Conservation (phyloP, 208 protist species). For the Naegleria gruberi region DNA sequence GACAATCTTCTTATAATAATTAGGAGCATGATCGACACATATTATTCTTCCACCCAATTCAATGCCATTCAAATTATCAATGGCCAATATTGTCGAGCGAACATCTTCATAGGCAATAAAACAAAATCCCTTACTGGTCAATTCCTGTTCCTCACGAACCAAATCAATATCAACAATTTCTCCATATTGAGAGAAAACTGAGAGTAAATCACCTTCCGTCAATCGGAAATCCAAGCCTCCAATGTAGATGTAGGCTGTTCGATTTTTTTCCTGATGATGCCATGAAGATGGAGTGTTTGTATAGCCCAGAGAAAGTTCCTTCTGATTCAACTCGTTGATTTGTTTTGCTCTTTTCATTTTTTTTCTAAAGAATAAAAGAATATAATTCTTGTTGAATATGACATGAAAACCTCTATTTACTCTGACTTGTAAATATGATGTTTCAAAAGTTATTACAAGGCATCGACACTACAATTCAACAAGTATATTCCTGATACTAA, state of each 20-base stretch:
- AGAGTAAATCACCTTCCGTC: conserved; percentile 46
- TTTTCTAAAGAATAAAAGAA: neutral
- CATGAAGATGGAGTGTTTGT: neutral
- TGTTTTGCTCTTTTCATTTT: neutral
- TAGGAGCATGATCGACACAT: neutral
- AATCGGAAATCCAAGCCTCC: conserved; percentile 1
- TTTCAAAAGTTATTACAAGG: too few relatives aligned
- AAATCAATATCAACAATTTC: conserved; percentile 56
- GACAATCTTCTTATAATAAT: conserved; percentile 20
- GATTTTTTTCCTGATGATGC: neutral
- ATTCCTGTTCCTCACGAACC: conserved; percentile 53
- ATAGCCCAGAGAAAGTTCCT: neutral
- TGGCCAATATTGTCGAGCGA: conserved; percentile 63
- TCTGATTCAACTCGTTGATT: neutral
- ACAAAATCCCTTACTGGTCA: conserved; percentile 55
- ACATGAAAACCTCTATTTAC: too few relatives aligned
- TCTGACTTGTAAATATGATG: too few relatives aligned
- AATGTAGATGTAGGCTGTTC: conserved; percentile 12
- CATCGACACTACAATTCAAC: too few relatives aligned
- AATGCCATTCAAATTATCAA: conserved; percentile 82
- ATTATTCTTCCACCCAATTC: conserved; percentile 41
- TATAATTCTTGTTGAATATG: too few relatives aligned
- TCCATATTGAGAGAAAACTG: conserved; percentile 58
- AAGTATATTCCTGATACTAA: too few relatives aligned
- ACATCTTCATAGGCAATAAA: conserved; percentile 73